These are phyloP conservation scores for Ustulina deusta DNA, from an alignment of 2,329 filamentous ascomycete species.

Conservation along the genomic window DNA sequence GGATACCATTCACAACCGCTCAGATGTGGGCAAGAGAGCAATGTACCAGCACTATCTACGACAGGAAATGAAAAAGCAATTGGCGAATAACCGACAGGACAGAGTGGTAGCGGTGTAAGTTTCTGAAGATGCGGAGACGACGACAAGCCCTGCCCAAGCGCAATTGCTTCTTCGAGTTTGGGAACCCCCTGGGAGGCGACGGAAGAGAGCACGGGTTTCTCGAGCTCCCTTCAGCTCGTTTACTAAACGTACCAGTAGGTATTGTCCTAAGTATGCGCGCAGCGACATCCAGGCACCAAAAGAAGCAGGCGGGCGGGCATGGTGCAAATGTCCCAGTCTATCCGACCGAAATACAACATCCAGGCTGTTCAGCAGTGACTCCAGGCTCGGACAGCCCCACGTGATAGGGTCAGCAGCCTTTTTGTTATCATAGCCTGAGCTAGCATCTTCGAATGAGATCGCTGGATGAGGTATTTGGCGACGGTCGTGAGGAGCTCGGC, in stretches of 20 bases:
- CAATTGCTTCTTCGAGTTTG: conserved; percentile 47
- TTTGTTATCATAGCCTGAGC: conserved; percentile 33
- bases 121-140: conserved; percentile 35
- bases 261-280: conserved; percentile 28
- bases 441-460: conserved; percentile 43
- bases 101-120: conserved; percentile 36
- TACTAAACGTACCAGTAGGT: conserved; percentile 33
- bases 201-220: conserved; percentile 34
- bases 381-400: conserved; percentile 19
- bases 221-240: conserved; percentile 38
- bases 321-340: conserved; percentile 11
- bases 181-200: conserved; percentile 43
- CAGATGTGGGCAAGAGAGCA: conserved; percentile 38
- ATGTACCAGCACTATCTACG: conserved; percentile 19
- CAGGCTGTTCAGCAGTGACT: conserved; percentile 31
- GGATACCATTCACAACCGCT: conserved; percentile 30
- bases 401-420: conserved; percentile 40
- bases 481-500: conserved; percentile 44
- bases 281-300: conserved; percentile 39
- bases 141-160: conserved; percentile 42
- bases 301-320: conserved; percentile 14
- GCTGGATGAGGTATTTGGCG: conserved; percentile 49
- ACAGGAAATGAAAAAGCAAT: conserved; percentile 45
- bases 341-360: conserved; percentile 14
- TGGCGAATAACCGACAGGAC: conserved; percentile 40